Evolutionary conservation across 2,329 filamentous ascomycete genomes (phyloP).

Genomic region (Pochonia chlamydosporia): DNA sequence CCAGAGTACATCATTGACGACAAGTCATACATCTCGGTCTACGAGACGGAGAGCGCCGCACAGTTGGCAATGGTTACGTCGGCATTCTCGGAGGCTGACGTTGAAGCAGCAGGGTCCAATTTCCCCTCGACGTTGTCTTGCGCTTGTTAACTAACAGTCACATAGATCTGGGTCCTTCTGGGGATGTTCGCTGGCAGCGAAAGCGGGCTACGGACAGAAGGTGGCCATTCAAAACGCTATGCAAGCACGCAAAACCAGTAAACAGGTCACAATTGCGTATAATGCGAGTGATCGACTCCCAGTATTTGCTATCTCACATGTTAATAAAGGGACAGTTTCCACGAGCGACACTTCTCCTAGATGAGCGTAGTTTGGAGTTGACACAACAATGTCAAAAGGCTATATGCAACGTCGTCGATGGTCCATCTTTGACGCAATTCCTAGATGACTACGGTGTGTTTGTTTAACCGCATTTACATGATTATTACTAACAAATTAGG

Average conservation of each 20-base stretch:
- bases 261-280: conserved; percentile 7
- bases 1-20: conserved; percentile 8
- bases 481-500: conserved; percentile 1
- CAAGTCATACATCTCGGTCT: conserved; percentile 5
- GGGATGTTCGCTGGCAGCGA: background rate
- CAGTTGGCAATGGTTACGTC: conserved; percentile 5
- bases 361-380: conserved; percentile 5
- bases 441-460: no score
- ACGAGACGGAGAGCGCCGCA: conserved; percentile 5
- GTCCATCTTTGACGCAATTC: no score
- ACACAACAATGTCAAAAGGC: conserved; percentile 1
- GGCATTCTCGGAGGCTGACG: conserved; percentile 4
- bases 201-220: no score
- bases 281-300: background rate
- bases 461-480: no score
- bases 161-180: background rate
- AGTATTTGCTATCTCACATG: no score
- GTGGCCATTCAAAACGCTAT: no score
- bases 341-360: conserved; percentile 5
- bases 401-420: background rate
- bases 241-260: background rate
- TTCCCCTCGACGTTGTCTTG: background rate
- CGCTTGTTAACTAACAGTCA: background rate
- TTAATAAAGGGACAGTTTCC: conserved; percentile 7
- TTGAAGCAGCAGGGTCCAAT: conserved; percentile 3